Evolutionary conservation across 2,329 filamentous ascomycete species (phyloP).

Genomic region (Endothia cerciana): DNA sequence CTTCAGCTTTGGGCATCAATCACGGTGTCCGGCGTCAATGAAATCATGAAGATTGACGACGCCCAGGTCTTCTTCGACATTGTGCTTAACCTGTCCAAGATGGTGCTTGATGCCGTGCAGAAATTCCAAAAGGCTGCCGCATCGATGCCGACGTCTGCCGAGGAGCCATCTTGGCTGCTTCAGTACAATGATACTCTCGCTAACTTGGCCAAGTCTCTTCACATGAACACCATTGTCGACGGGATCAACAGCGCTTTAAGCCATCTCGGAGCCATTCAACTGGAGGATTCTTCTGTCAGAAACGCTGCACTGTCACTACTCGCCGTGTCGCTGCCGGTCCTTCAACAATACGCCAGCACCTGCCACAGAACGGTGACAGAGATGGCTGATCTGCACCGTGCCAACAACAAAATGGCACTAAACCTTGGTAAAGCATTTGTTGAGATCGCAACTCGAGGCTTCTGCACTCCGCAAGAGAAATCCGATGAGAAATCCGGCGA

Average conservation of each 20-base stretch:
- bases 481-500: slow-evolving; percentile 70
- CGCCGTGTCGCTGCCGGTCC: slow-evolving; percentile 67
- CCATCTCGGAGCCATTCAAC: slow-evolving; percentile 40
- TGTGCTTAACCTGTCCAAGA: slow-evolving; percentile 70
- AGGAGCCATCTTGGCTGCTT: slow-evolving; percentile 67
- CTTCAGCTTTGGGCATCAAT: slow-evolving; percentile 65
- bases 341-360: slow-evolving; percentile 72
- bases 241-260: slow-evolving; percentile 45
- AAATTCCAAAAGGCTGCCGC: slow-evolving; percentile 62
- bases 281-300: slow-evolving; percentile 46
- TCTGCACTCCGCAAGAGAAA: slow-evolving; percentile 87
- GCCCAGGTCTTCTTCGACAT: slow-evolving; percentile 56
- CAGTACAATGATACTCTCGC: slow-evolving; percentile 57
- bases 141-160: slow-evolving; percentile 59
- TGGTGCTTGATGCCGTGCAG: slow-evolving; percentile 79
- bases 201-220: slow-evolving; percentile 61
- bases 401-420: slow-evolving; percentile 74
- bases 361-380: slow-evolving; percentile 61
- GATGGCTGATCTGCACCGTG: slow-evolving; percentile 67
- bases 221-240: slow-evolving; percentile 57
- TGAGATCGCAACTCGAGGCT: slow-evolving; percentile 80
- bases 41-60: slow-evolving; percentile 30
- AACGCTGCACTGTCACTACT: slow-evolving; percentile 60
- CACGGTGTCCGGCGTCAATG: slow-evolving; percentile 27
- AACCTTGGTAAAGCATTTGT: slow-evolving; percentile 77